Percentiles rank a stretch among this genome's conserved stretches.
These are phyloP conservation scores for Trichoderma hamatum DNA, from an alignment of 2,329 filamentous ascomycete genomes.

Conservation along the genomic window DNA sequence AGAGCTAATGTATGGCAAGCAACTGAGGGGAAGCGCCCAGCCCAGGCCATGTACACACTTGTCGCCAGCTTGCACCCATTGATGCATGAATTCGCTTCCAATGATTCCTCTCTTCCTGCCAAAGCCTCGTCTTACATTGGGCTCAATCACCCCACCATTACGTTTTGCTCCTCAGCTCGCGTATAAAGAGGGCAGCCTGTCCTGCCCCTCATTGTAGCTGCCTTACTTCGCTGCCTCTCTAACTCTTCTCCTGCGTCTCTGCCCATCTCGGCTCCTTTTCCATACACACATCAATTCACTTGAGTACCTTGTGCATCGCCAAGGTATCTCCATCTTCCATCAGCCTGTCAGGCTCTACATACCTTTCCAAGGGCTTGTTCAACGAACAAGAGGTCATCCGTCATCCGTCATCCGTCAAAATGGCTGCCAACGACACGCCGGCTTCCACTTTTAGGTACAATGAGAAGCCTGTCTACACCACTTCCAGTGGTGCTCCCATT, in stretches of 20 bases:
- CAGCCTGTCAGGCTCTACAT: not conserved
- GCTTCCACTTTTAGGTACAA: constrained; percentile 56
- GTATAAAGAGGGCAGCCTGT: constrained; percentile 10
- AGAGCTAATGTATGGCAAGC: not conserved
- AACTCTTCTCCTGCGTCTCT: not conserved
- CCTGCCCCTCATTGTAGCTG: constrained; percentile 6
- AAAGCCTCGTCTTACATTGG: constrained; percentile 13
- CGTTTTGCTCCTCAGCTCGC: constrained; percentile 8
- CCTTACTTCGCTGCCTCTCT: not conserved
- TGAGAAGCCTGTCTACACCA: constrained; percentile 61
- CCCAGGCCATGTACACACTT: not conserved
- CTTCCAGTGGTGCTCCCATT: constrained; percentile 62
- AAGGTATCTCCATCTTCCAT: not conserved
- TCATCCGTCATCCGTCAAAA: constrained; percentile 38
- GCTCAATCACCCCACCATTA: constrained; percentile 20
- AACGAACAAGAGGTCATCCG: not conserved
- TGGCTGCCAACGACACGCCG: constrained; percentile 49
- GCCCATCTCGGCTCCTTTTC: not conserved
- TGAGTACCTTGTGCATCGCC: not conserved
- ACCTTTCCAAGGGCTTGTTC: not conserved
- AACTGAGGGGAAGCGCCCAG: not conserved
- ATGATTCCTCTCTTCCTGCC: not conserved
- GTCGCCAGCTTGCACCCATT: constrained; percentile 1
- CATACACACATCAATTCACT: not conserved
- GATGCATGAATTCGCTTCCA: constrained; percentile 3